A percentile compares a stretch with the other conserved stretches of the same genome.
phyloP scores from a whole-genome alignment of 2,329 filamentous ascomycete species.

The Clonostachys sp. region DNA sequence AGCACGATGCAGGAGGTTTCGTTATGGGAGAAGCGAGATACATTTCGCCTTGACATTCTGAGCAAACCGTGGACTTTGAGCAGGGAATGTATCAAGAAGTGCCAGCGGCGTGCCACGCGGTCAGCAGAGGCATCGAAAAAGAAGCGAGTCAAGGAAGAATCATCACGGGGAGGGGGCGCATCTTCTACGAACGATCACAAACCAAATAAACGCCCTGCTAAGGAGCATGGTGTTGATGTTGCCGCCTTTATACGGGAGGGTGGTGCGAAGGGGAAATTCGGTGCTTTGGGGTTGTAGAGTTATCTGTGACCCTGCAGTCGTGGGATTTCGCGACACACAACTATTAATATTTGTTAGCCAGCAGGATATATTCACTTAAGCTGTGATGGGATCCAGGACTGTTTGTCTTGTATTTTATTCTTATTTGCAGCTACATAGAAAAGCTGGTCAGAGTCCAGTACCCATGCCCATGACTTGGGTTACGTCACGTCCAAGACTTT shows the following conservation, averaged over 20 bases:
- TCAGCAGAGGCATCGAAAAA: neutral
- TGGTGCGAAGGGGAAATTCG: slow-evolving; percentile 18
- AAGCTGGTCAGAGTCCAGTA: too few relatives aligned
- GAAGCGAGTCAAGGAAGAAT: neutral
- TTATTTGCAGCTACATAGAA: too few relatives aligned
- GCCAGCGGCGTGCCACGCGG: slow-evolving; percentile 9
- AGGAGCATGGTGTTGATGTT: too few relatives aligned
- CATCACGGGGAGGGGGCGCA: neutral
- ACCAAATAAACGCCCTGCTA: too few relatives aligned
- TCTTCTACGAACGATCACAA: neutral
- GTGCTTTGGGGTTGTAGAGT: slow-evolving; percentile 24
- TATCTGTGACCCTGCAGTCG: neutral
- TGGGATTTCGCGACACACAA: too few relatives aligned
- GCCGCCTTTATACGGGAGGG: neutral
- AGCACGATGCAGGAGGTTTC: slow-evolving; percentile 52
- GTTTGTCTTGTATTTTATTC: too few relatives aligned
- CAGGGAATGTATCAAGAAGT: slow-evolving; percentile 40
- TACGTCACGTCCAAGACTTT: too few relatives aligned
- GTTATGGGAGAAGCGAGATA: slow-evolving; percentile 52
- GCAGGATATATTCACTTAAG: too few relatives aligned
- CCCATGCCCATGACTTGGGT: too few relatives aligned
- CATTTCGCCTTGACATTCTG: slow-evolving; percentile 46
- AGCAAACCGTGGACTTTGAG: slow-evolving; percentile 50
- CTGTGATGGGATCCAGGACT: too few relatives aligned
- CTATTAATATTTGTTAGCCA: too few relatives aligned